Evolutionary conservation across 192 early-diverging fungal species (phyloP).

Genomic region (Coemansia javaensis): DNA sequence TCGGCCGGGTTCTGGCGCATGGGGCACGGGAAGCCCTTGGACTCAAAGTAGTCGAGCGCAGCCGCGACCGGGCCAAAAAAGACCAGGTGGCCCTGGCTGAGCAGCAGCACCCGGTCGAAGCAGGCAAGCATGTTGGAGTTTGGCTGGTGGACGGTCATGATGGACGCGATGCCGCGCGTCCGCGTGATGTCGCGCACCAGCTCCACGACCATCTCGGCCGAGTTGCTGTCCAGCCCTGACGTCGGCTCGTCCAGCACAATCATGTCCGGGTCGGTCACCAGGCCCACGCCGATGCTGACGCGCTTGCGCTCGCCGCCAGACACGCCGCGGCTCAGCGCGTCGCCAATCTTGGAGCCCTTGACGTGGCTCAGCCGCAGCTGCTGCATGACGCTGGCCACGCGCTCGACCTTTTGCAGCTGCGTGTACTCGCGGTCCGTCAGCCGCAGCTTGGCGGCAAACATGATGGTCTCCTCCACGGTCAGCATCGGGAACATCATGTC

Average conservation of each 20-base stretch:
- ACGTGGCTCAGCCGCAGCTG: slow-evolving; percentile 81
- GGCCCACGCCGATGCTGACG: slow-evolving; percentile 88
- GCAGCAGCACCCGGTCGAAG: slow-evolving; percentile 84
- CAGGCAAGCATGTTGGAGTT: slow-evolving; percentile 84
- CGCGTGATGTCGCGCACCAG: slow-evolving; percentile 72
- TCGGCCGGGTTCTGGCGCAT: slow-evolving; percentile 90
- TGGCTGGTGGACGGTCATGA: slow-evolving; percentile 95
- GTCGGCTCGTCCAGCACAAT: slow-evolving; percentile 86
- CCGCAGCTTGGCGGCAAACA: slow-evolving; percentile 82
- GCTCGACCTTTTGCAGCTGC: slow-evolving; percentile 59
- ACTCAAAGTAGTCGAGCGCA: slow-evolving; percentile 67
- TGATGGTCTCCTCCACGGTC: slow-evolving; percentile 87
- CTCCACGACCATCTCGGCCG: slow-evolving; percentile 93
- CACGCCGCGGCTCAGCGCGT: slow-evolving; percentile 65
- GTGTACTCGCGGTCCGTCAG: slow-evolving; percentile 65
- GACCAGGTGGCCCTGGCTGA: slow-evolving; percentile 76
- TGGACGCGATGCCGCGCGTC: slow-evolving; percentile 71
- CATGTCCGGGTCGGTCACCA: slow-evolving; percentile 89
- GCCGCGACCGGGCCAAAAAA: slow-evolving; percentile 72
- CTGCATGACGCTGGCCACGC: slow-evolving; percentile 75
- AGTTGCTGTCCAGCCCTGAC: slow-evolving; percentile 83
- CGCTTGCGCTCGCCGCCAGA: slow-evolving; percentile 91
- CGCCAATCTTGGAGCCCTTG: slow-evolving; percentile 77
- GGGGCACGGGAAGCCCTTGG: slow-evolving; percentile 77
- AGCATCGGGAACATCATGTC: slow-evolving; percentile 79